Percentiles rank a stretch among this genome's conserved stretches.
Evolutionary conservation across 257 asterid genomes (phyloP).

Genomic region (Fraxinus excelsior): DNA sequence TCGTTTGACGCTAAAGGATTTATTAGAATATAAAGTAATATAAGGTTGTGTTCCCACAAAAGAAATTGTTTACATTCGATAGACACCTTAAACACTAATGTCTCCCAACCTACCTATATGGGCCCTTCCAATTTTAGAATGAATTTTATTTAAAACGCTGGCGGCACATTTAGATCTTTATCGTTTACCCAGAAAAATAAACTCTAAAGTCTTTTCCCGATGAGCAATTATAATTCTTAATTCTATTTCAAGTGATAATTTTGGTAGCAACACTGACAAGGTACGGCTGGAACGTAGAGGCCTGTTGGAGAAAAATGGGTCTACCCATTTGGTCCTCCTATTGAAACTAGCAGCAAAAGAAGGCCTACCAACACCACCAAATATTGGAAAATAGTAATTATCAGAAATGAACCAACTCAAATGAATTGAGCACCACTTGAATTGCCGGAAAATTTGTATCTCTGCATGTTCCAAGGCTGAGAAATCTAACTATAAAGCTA

Average conservation of each 20-base stretch:
- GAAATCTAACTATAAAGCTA: slow-evolving; percentile 25
- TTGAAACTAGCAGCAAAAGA: not conserved
- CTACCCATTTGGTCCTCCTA: slow-evolving; percentile 36
- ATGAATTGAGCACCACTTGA: slow-evolving; percentile 34
- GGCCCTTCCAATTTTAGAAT: not conserved
- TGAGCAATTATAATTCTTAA: not conserved
- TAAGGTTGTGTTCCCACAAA: no score
- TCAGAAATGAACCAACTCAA: slow-evolving; percentile 17
- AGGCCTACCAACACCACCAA: not conserved
- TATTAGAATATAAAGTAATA: no score
- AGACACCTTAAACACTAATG: slow-evolving; percentile 24
- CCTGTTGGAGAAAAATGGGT: not conserved
- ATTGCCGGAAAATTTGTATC: slow-evolving; percentile 24
- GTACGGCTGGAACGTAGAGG: not conserved
- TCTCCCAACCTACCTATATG: slow-evolving; percentile 11
- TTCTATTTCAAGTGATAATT: not conserved
- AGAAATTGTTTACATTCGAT: not conserved
- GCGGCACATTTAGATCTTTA: not conserved
- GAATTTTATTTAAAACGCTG: not conserved
- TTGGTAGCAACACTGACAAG: not conserved
- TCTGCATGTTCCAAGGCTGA: slow-evolving; percentile 76
- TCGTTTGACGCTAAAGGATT: no score
- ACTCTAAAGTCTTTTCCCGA: not conserved
- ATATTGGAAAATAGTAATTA: not conserved
- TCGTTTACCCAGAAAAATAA: not conserved